Evolutionary conservation across 331 rosid species (phyloP).

Genomic region (Arachis monticola): DNA sequence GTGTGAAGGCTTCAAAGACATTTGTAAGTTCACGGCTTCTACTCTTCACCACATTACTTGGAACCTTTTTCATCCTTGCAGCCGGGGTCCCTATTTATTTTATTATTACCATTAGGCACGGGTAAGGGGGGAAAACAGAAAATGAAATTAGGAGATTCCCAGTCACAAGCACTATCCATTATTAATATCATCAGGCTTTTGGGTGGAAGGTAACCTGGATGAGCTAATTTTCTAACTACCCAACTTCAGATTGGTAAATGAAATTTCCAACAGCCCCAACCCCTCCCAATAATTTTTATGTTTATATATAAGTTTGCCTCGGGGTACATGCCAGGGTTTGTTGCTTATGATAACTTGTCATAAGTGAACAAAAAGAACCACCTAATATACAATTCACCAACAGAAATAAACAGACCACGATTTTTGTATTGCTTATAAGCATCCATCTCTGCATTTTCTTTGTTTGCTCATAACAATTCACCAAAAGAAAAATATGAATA

Average conservation of each 20-base stretch:
- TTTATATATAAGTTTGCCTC: neutral
- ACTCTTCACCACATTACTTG: conserved; percentile 84
- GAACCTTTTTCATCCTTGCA: conserved; percentile 95
- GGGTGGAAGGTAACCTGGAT: neutral
- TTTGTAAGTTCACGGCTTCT: conserved; percentile 94
- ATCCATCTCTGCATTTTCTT: neutral
- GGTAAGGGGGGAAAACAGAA: neutral
- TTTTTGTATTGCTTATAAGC: conserved; percentile 5
- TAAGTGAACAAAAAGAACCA: conserved; percentile 1
- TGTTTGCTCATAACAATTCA: conserved; percentile 8
- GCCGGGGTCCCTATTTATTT: conserved; percentile 87
- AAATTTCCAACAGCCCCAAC: conserved; percentile 5
- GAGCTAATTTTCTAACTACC: conserved; percentile 13
- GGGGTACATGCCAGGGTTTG: neutral
- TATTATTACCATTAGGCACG: conserved; percentile 16
- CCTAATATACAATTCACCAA: neutral
- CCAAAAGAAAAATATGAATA: conserved; percentile 14
- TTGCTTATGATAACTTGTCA: conserved; percentile 1
- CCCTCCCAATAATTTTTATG: neutral
- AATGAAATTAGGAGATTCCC: conserved; percentile 9
- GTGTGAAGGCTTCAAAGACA: conserved; percentile 86
- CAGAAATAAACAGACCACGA: conserved; percentile 9
- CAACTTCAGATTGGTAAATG: conserved; percentile 1
- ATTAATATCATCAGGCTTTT: conserved; percentile 10
- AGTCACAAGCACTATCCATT: conserved; percentile 17